Evolutionary conservation across 306 rosid species (phyloP), one percentile per base, ranked within the genome.

Genomic region (Ziziphus jujuba): DNA sequence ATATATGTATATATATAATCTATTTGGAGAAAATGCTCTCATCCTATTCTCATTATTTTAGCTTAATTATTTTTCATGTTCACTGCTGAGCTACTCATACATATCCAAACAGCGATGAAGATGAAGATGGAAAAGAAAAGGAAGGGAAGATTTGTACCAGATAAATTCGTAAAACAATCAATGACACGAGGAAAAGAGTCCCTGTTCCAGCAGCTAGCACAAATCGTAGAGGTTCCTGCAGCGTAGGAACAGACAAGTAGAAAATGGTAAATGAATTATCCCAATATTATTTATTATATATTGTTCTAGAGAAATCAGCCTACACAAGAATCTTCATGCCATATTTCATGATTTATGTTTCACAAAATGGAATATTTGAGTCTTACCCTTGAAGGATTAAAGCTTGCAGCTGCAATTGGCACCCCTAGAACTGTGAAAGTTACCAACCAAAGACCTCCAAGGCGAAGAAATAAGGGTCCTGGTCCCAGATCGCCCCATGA

Each of bases 401-500:
- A 93, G 86, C 98, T 93, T 66, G 98, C 96, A 63, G 96, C 95
- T 47, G 98, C 87, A 69, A 90, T 77, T 58, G 98, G 98, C 34
- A 73, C 85, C 59, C 98, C 98, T 53, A 93, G 81, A 70, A 73
- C 80, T 44, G 80, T 93, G 84, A 93, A 88, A 57, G 86, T 87
- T 25, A 35, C 79, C 75, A 93, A 57, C 96, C 98, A 93, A 59
- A 93, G 95, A 68, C 98, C 91, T 81, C 97, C 98, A 59, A 93
- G 87, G 71, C 98, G 97, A 76, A 86, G 85, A 70, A 93, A 83
- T 67, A 93, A 86, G 20, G 95, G 83, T 25, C 84, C 91, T 1
- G 89, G 86, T 76, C 95, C 95, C 78, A 93, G 89, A 72, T 93
- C 95, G 6, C 93, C 98, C 98, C 98, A 90, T 3, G 97, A 90